Percentiles rank a stretch among this genome's conserved stretches.
These are phyloP conservation scores for Arthrobotrys entomopaga DNA, from an alignment of 2,329 filamentous ascomycete genomes.

Conservation along the genomic window DNA sequence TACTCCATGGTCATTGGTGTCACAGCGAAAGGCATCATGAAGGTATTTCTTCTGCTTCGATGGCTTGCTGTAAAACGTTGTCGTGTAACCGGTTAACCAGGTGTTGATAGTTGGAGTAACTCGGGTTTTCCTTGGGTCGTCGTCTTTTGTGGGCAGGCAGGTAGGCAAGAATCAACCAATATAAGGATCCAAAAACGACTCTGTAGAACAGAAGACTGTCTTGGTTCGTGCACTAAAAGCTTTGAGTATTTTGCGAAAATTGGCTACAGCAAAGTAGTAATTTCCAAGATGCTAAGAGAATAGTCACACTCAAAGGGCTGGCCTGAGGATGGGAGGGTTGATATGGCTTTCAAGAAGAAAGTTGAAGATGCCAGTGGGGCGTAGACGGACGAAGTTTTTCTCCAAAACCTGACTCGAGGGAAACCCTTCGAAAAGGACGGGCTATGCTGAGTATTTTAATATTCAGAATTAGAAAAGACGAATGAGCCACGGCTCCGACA, in stretches of 20 bases:
- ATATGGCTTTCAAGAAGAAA: constrained; percentile 32
- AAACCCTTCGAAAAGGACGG: constrained; percentile 33
- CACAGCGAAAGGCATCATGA: constrained; percentile 52
- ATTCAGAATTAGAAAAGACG: constrained; percentile 51
- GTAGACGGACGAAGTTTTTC: constrained; percentile 46
- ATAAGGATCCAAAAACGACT: constrained; percentile 36
- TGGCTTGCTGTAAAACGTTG: constrained; percentile 2
- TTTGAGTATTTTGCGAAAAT: constrained; percentile 33
- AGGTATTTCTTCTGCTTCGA: background rate
- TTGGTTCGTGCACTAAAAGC: constrained; percentile 34
- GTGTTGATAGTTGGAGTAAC: constrained; percentile 9
- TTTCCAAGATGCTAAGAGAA: constrained; percentile 28
- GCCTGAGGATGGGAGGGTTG: constrained; percentile 28
- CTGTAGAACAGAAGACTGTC: constrained; percentile 10
- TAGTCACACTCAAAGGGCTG: constrained; percentile 46
- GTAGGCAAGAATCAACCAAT: constrained; percentile 15
- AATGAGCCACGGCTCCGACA: constrained; percentile 54
- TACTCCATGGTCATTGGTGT: constrained; percentile 54
- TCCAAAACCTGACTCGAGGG: constrained; percentile 53
- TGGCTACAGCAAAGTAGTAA: constrained; percentile 53
- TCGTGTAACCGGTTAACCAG: constrained; percentile 13
- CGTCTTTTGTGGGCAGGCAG: constrained; percentile 28
- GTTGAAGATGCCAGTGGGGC: constrained; percentile 38
- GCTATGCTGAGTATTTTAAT: constrained; percentile 53
- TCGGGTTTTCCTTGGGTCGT: constrained; percentile 32